A percentile compares a stretch with the other conserved stretches of the same genome.
phyloP scores from a whole-genome alignment of 2,329 filamentous ascomycete genomes.

The Claviceps sp. region DNA sequence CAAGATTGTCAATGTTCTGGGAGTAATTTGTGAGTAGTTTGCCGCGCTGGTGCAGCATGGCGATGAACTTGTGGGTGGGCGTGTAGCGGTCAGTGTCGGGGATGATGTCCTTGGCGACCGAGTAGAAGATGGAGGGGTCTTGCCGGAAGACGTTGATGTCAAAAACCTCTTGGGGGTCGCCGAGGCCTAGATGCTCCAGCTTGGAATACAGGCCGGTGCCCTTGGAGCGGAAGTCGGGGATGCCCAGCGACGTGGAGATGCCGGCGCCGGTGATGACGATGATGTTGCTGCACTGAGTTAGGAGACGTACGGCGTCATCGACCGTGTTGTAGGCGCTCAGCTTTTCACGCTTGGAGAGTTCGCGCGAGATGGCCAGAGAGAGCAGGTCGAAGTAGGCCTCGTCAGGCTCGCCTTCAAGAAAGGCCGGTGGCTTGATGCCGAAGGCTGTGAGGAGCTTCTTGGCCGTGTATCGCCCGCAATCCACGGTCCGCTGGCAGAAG shows the following conservation, averaged over 20 bases:
- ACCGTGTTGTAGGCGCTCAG: slow-evolving; percentile 69
- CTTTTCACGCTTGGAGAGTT: slow-evolving; percentile 71
- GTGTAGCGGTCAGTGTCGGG: slow-evolving; percentile 69
- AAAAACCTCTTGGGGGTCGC: slow-evolving; percentile 89
- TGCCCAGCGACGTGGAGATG: slow-evolving; percentile 91
- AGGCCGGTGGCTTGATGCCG: slow-evolving; percentile 58
- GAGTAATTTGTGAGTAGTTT: slow-evolving; percentile 96
- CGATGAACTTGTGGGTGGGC: slow-evolving; percentile 89
- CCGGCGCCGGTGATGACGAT: slow-evolving; percentile 90
- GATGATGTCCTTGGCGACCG: slow-evolving; percentile 79
- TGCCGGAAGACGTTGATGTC: slow-evolving; percentile 77
- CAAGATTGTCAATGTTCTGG: slow-evolving; percentile 96
- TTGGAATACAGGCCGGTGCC: slow-evolving; percentile 84
- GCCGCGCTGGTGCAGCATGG: slow-evolving; percentile 70
- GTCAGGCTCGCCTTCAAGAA: slow-evolving; percentile 55
- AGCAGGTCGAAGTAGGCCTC: slow-evolving; percentile 63
- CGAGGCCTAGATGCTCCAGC: slow-evolving; percentile 61
- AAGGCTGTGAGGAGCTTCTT: slow-evolving; percentile 82
- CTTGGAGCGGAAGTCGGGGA: slow-evolving; percentile 92
- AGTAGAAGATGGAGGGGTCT: slow-evolving; percentile 83
- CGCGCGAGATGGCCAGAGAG: slow-evolving; percentile 63
- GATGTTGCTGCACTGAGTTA: slow-evolving; percentile 67
- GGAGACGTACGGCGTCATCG: slow-evolving; percentile 70
- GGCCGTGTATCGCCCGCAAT: slow-evolving; percentile 54
- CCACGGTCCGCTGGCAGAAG: slow-evolving; percentile 62